These are phyloP conservation scores for Fusarium euwallaceae DNA, from an alignment of 2,329 filamentous ascomycete genomes.

Conservation along the genomic window DNA sequence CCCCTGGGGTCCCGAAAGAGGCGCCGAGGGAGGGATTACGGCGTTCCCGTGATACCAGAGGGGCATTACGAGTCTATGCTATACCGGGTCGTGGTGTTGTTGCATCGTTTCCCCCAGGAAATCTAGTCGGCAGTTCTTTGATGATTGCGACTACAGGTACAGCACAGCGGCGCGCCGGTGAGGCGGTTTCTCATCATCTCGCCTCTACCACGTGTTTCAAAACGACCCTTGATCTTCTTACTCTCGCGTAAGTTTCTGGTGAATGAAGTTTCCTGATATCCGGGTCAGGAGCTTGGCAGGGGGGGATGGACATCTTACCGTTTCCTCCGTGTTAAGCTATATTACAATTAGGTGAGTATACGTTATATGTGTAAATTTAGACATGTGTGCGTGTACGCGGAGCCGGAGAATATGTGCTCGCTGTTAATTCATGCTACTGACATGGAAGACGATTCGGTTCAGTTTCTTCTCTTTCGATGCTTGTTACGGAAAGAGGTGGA, in stretches of 20 bases:
- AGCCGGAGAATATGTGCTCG: background rate
- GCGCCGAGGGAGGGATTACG: background rate
- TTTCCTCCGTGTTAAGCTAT: background rate
- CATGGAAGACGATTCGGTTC: background rate
- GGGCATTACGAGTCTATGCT: constrained; percentile 19
- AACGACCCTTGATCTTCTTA: background rate
- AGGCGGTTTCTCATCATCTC: constrained; percentile 9
- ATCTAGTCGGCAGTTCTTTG: constrained; percentile 7
- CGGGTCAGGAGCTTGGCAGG: background rate
- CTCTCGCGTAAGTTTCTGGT: background rate
- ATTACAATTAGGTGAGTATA: background rate
- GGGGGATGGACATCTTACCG: background rate
- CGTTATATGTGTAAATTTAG: background rate
- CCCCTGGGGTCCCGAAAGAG: background rate
- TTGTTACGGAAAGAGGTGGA: background rate
- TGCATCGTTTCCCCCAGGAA: constrained; percentile 9
- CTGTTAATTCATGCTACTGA: background rate
- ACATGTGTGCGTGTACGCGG: background rate
- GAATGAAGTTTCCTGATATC: background rate
- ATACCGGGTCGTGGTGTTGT: constrained; percentile 11
- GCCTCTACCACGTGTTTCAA: constrained; percentile 2
- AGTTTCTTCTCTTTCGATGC: background rate
- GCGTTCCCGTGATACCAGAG: constrained; percentile 19
- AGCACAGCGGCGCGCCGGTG: background rate
- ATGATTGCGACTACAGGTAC: constrained; percentile 3